A percentile compares a stretch with the other conserved stretches of the same genome.
Conservation (phyloP, 2,329 filamentous ascomycete species). For the Fusarium anthophilum region DNA sequence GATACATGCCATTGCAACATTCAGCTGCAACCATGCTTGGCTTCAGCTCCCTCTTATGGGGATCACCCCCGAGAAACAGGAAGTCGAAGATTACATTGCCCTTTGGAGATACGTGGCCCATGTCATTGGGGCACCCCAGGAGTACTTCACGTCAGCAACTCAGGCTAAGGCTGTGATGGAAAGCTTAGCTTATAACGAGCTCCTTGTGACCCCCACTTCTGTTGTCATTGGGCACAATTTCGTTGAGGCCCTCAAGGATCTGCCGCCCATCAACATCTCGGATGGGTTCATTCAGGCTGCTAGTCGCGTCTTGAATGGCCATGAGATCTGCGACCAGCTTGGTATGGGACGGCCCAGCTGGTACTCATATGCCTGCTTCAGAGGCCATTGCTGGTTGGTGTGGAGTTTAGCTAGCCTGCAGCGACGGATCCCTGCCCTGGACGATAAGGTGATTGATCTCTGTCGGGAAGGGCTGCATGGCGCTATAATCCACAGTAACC, state of each 20-base stretch:
- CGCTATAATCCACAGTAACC: conserved; percentile 42
- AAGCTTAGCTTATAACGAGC: conserved; percentile 47
- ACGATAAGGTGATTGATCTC: conserved; percentile 38
- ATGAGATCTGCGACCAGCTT: conserved; percentile 49
- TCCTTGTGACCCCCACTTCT: conserved; percentile 47
- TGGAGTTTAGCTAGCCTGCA: conserved; percentile 41
- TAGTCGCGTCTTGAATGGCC: conserved; percentile 51
- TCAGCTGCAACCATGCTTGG: conserved; percentile 70
- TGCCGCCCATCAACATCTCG: conserved; percentile 50
- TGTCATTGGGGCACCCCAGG: conserved; percentile 42
- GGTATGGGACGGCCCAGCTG: conserved; percentile 45
- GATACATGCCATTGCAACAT: conserved; percentile 70
- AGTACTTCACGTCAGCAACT: conserved; percentile 37
- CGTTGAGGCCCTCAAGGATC: conserved; percentile 48
- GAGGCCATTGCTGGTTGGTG: conserved; percentile 47
- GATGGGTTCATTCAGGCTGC: conserved; percentile 30
- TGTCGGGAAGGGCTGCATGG: conserved; percentile 40
- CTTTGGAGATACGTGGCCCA: conserved; percentile 55
- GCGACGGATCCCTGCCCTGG: conserved; percentile 34
- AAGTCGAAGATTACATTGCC: conserved; percentile 70
- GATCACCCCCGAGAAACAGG: conserved; percentile 64
- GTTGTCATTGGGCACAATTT: conserved; percentile 51
- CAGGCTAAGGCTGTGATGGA: conserved; percentile 48
- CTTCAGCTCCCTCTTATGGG: conserved; percentile 71
- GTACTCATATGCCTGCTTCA: conserved; percentile 44